These are phyloP conservation scores for Lojkania enalia DNA, from an alignment of 2,329 filamentous ascomycete species.

Conservation along the genomic window DNA sequence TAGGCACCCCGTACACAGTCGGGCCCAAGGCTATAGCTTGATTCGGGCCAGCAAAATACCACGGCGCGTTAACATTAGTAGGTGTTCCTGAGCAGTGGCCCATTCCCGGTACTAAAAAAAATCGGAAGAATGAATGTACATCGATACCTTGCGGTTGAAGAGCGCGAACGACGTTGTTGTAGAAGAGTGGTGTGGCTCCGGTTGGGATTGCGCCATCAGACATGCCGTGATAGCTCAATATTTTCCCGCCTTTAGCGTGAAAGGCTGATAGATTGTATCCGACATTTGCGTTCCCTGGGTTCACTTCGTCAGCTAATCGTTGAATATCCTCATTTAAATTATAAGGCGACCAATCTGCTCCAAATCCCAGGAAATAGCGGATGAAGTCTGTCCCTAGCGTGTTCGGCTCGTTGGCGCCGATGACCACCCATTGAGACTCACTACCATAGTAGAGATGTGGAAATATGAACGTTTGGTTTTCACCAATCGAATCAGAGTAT, in stretches of 20 bases:
- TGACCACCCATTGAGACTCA: slow-evolving; percentile 44
- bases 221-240: slow-evolving; percentile 51
- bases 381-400: slow-evolving; percentile 45
- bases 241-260: slow-evolving; percentile 47
- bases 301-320: slow-evolving; percentile 41
- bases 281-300: slow-evolving; percentile 57
- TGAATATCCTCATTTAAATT: slow-evolving; percentile 47
- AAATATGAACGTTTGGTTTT: slow-evolving; percentile 48
- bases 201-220: slow-evolving; percentile 54
- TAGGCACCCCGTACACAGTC: slow-evolving; percentile 29
- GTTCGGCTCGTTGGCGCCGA: slow-evolving; percentile 44
- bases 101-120: slow-evolving; percentile 52
- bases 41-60: slow-evolving; percentile 49
- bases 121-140: slow-evolving; percentile 47
- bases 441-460: slow-evolving; percentile 45
- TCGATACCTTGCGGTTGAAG: slow-evolving; percentile 41
- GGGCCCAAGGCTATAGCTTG: slow-evolving; percentile 19
- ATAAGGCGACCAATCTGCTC: slow-evolving; percentile 45
- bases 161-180: slow-evolving; percentile 49
- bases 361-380: slow-evolving; percentile 48
- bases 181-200: slow-evolving; percentile 56
- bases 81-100: slow-evolving; percentile 47
- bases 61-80: slow-evolving; percentile 44
- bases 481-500: slow-evolving; percentile 48
- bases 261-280: slow-evolving; percentile 54